Evolutionary conservation across 202 grass and related monocot genomes (phyloP), one percentile per base, ranked within the genome.

Genomic region (Panicum hallii): DNA sequence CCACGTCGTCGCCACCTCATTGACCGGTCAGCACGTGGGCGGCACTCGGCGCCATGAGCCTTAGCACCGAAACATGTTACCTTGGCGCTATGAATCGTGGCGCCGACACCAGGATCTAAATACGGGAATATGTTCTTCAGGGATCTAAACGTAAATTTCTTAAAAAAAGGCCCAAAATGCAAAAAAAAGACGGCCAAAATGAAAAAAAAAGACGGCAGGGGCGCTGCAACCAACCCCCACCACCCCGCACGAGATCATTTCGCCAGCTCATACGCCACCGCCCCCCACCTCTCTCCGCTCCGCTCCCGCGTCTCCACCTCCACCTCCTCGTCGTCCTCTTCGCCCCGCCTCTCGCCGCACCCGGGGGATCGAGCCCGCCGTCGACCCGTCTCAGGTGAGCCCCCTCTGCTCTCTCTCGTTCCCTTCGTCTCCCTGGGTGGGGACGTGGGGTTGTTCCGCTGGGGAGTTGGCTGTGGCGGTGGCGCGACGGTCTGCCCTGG

Each of bases 221-320:
- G 1, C 12, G 32, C 17, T 53, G 58, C 34, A 60, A 61, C 66
- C 79, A 60, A 71, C 60, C 66, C 66, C 79, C 66, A 58, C 66
- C 79, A 57, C 78, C 23, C 65, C 40, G 52, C 22, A 47, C 40
- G 79, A 58, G 79, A 60, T 71, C 79, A 70, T 58, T 70, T 46
- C 67, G 67, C 79, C 79, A 82, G 67, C 79, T 57, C 79, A 82
- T 56, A 23, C 43, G 58, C 75, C 75, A 78, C 56, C 75, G 57
- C 75, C 75, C 42, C 44, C 38, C 50, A 2, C 73, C 34, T 38
- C 73, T 34, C 43, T 44, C 48, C 72, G 26, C 77, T 9, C 64
- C 3, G n/a, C 79, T 58, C 52, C 50, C 50, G 36, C 79, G 48
- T 28, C 74, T 48, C 41, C 26, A 26, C 26, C 41, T 9, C 22